A percentile compares a stretch with the other conserved stretches of the same genome.
Evolutionary conservation across 2,329 filamentous ascomycete genomes (phyloP).

Genomic region (Macroventuria anomochaeta): DNA sequence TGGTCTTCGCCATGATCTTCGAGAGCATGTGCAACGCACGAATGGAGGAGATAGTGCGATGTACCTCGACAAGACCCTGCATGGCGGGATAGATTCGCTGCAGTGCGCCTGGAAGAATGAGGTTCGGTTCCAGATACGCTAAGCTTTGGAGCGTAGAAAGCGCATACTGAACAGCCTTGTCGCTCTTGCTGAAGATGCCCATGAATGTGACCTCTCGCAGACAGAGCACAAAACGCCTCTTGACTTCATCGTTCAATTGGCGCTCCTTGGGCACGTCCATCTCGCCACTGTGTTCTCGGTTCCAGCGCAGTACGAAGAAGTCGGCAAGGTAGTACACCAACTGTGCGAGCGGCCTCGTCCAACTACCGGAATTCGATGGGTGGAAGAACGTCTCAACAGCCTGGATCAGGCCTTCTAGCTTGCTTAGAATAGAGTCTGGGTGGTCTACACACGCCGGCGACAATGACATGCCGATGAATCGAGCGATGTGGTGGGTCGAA

Average conservation of each 20-base stretch:
- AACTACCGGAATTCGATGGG: slow-evolving; percentile 90
- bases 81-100: slow-evolving; percentile 97
- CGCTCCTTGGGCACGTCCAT: slow-evolving; percentile 83
- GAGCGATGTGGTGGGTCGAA: slow-evolving; percentile 85
- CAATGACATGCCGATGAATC: slow-evolving; percentile 91
- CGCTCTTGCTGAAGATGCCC: slow-evolving; percentile 97
- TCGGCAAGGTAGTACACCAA: slow-evolving; percentile 91
- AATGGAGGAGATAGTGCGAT: slow-evolving; percentile 92
- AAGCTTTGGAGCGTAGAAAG: slow-evolving; percentile 88
- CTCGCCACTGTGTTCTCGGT: slow-evolving; percentile 90
- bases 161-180: slow-evolving; percentile 88
- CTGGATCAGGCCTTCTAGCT: slow-evolving; percentile 89
- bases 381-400: slow-evolving; percentile 99
- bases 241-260: slow-evolving; percentile 79
- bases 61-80: slow-evolving; percentile 95
- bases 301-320: slow-evolving; percentile 97
- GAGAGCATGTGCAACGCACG: slow-evolving; percentile 91
- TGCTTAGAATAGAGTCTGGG: slow-evolving; percentile 80
- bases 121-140: slow-evolving; percentile 86
- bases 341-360: slow-evolving; percentile 90
- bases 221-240: slow-evolving; percentile 85
- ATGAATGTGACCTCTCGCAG: slow-evolving; percentile 95
- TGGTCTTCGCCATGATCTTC: slow-evolving; percentile 87
- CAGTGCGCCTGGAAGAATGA: slow-evolving; percentile 90
- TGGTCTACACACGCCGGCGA: slow-evolving; percentile 81